Evolutionary conservation across 148 eudicot genomes (phyloP), one percentile per base, ranked within the genome.

Genomic region (Fagopyrum homotropicum): DNA sequence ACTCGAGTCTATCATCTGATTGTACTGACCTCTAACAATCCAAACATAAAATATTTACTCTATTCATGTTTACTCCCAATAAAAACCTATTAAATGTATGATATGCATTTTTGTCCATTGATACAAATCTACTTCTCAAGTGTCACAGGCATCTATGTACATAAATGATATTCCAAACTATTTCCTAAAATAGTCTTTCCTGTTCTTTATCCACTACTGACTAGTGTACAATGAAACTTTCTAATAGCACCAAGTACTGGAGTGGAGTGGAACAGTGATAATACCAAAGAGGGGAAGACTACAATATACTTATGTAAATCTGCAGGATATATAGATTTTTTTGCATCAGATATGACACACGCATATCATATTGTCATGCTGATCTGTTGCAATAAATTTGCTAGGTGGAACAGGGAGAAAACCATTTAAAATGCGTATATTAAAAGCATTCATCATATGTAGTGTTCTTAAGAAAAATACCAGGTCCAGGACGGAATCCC

Each of bases 401-500:
- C 73, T 17, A 55, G 73, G 59, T 11, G 35, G 43, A 10, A 46
- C 22, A 16, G 9, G 10, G 10, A 55, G 43, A 52, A 43, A 56
- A 5, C 26, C 55, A 45, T 46, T 75, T 30, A 9, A 9, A 29
- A 29, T 15, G 11, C 4, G 12, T n/a, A 57, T 6, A 57, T 10
- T 30, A 61, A 10, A 61, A 30, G 16, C 68, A 61, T 61, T 1
- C 40, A 60, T 29, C 14, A 29, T 26, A 61, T 61, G 69, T 26
- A 35, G 40, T 35, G 40, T 35, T 35, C 40, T 1, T 35, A 26
- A 70, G 47, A 76, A 52, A 71, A 78, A 77, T 80, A 94, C 97
- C 98, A 81, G 97, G 99, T 56, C 99, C 99, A 73, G 99, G 99
- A 49, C 99, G 86, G 84, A 95, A 95, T 52, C 95, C 95, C 78